These are phyloP conservation scores for Myxozyma melibiosi DNA, from an alignment of 805 yeast species.

Conservation along the genomic window DNA sequence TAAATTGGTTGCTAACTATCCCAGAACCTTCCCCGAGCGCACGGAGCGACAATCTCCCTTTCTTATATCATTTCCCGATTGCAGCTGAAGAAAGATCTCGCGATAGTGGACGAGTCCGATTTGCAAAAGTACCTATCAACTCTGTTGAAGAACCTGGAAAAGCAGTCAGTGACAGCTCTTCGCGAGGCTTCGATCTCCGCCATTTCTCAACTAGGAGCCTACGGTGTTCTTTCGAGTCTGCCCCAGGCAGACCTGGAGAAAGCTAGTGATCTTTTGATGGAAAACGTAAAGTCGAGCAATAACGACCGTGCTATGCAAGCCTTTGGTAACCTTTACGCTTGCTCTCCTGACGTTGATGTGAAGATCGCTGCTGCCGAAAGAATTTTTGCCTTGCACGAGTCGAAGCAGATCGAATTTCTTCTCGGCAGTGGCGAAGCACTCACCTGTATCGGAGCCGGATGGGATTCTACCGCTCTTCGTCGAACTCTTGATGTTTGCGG, in stretches of 20 bases:
- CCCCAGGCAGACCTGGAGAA: slow-evolving; percentile 21
- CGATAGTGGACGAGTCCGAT: slow-evolving; percentile 42
- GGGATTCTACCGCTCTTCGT: slow-evolving; percentile 62
- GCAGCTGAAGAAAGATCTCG: slow-evolving; percentile 41
- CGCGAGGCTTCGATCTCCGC: slow-evolving; percentile 31
- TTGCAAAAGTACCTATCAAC: slow-evolving; percentile 61
- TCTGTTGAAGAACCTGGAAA: slow-evolving; percentile 9
- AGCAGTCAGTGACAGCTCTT: neutral
- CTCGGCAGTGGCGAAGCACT: slow-evolving; percentile 86
- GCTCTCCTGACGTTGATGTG: slow-evolving; percentile 37
- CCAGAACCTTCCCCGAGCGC: slow-evolving; percentile 9
- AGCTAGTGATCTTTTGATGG: slow-evolving; percentile 29
- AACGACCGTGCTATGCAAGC: slow-evolving; percentile 63
- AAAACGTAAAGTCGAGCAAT: slow-evolving; percentile 46
- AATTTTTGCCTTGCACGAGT: slow-evolving; percentile 59
- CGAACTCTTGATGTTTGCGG: slow-evolving; percentile 56
- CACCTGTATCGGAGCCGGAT: slow-evolving; percentile 69
- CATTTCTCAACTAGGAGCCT: slow-evolving; percentile 45
- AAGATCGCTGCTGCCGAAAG: slow-evolving; percentile 42
- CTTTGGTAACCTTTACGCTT: slow-evolving; percentile 57
- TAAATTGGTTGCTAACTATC: neutral
- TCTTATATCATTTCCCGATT: slow-evolving; percentile 55
- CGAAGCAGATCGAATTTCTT: slow-evolving; percentile 73
- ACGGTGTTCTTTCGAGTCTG: slow-evolving; percentile 43
- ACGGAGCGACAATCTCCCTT: slow-evolving; percentile 41